Percentiles rank a stretch among this genome's conserved stretches.
These are phyloP conservation scores for Xylariaceae sp. DNA, from an alignment of 2,329 filamentous ascomycete genomes.

Conservation along the genomic window DNA sequence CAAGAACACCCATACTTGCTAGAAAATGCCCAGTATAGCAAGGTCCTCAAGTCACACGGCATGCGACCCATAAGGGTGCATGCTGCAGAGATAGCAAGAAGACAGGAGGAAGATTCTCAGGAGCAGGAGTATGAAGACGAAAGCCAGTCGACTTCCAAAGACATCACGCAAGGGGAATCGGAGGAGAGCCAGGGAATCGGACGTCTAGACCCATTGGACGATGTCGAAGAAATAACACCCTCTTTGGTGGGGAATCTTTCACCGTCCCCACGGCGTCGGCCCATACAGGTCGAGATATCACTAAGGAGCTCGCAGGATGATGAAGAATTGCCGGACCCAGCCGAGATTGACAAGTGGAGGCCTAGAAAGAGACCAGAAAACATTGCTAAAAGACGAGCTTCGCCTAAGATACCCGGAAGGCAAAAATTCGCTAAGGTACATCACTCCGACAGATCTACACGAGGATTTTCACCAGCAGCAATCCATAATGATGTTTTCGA, in stretches of 20 bases:
- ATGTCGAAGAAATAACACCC: slow-evolving; percentile 25
- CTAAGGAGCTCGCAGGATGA: slow-evolving; percentile 34
- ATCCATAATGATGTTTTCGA: slow-evolving; percentile 38
- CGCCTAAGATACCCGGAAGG: slow-evolving; percentile 33
- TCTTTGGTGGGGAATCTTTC: slow-evolving; percentile 20
- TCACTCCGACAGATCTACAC: slow-evolving; percentile 9
- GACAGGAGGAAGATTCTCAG: slow-evolving; percentile 48
- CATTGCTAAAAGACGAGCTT: slow-evolving; percentile 31
- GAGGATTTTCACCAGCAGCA: slow-evolving; percentile 17
- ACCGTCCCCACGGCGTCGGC: slow-evolving; percentile 11
- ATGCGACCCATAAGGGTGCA: slow-evolving; percentile 54
- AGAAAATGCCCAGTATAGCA: slow-evolving; percentile 58
- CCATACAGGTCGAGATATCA: slow-evolving; percentile 1
- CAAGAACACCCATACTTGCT: slow-evolving; percentile 63
- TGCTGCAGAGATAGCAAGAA: slow-evolving; percentile 34
- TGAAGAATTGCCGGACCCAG: slow-evolving; percentile 36
- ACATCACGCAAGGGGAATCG: slow-evolving; percentile 32
- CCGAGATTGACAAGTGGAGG: slow-evolving; percentile 36
- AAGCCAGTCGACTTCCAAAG: slow-evolving; percentile 46
- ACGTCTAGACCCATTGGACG: slow-evolving; percentile 16
- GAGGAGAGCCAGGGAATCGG: slow-evolving; percentile 41
- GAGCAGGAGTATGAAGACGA: slow-evolving; percentile 56
- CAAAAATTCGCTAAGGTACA: slow-evolving; percentile 28
- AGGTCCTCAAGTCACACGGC: slow-evolving; percentile 56
- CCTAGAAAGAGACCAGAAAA: slow-evolving; percentile 8